phyloP scores from a whole-genome alignment of 2,329 filamentous ascomycete species.

The Colletotrichum paranaense region DNA sequence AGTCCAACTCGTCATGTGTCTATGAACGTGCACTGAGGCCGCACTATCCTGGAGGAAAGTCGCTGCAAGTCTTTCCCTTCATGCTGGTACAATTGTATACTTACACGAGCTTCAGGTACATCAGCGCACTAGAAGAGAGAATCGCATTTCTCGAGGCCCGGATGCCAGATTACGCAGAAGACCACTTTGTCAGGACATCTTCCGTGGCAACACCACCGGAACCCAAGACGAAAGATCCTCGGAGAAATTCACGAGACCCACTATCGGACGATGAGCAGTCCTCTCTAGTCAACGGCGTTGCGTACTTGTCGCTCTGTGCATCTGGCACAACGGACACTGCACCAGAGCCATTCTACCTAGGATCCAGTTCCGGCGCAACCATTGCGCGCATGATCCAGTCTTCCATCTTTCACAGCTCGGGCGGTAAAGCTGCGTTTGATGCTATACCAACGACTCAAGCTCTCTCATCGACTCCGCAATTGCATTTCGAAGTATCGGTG shows the following conservation, averaged over 20 bases:
- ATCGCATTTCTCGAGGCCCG: conserved; percentile 44
- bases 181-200: conserved; percentile 37
- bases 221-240: not conserved
- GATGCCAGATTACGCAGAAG: conserved; percentile 41
- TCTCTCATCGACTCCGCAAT: conserved; percentile 2
- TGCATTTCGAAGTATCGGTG: not conserved
- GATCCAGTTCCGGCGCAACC: conserved; percentile 42
- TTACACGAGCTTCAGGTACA: conserved; percentile 37
- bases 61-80: conserved; percentile 33
- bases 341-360: conserved; percentile 42
- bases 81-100: not conserved
- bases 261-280: conserved; percentile 37
- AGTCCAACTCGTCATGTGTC: conserved; percentile 37
- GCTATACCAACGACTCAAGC: not conserved
- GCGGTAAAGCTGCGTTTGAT: conserved; percentile 17
- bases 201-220: not conserved
- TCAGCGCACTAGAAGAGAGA: conserved; percentile 42
- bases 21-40: conserved; percentile 41
- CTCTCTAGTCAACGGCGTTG: conserved; percentile 41
- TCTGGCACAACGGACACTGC: conserved; percentile 40
- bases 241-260: conserved; percentile 21
- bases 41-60: conserved; percentile 43
- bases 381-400: conserved; percentile 42
- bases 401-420: conserved; percentile 39
- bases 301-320: conserved; percentile 40